Percentiles rank a stretch among this genome's conserved stretches.
Conservation (phyloP, 2,329 filamentous ascomycete species). For the Daldinia eschscholtzii region DNA sequence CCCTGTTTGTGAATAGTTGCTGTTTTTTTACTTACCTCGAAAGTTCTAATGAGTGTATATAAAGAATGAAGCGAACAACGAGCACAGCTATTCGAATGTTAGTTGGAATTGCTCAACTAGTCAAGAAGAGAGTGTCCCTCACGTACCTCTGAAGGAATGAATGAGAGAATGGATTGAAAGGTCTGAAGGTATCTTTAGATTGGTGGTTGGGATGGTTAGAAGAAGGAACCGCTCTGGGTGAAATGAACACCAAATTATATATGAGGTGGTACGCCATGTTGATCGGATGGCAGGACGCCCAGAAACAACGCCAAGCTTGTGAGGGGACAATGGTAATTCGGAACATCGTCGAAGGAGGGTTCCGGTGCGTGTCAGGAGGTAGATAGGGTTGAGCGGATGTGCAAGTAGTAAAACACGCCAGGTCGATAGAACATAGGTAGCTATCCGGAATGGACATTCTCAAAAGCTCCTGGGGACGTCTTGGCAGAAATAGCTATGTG, state of each 20-base stretch:
- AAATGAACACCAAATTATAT: constrained; percentile 57
- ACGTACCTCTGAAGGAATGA: constrained; percentile 63
- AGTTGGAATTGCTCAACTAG: constrained; percentile 32
- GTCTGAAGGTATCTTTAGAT: constrained; percentile 53
- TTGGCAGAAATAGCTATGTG: constrained; percentile 24
- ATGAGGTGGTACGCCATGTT: constrained; percentile 39
- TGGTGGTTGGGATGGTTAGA: constrained; percentile 52
- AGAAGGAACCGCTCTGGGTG: constrained; percentile 44
- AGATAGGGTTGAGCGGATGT: constrained; percentile 44
- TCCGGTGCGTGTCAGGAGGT: constrained; percentile 59
- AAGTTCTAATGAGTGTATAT: constrained; percentile 55
- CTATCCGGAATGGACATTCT: constrained; percentile 38
- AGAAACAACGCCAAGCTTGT: constrained; percentile 49
- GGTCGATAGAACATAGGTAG: constrained; percentile 40
- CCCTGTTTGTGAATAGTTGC: too few species aligned
- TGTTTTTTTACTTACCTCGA: constrained; percentile 52
- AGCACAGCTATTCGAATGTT: constrained; percentile 60
- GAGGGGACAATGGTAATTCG: constrained; percentile 52
- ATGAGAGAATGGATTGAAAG: constrained; percentile 55
- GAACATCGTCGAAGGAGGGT: constrained; percentile 55
- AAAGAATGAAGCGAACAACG: constrained; percentile 62
- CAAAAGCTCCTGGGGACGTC: constrained; percentile 28
- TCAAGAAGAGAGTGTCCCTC: constrained; percentile 6
- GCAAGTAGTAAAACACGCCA: constrained; percentile 47
- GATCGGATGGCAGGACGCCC: constrained; percentile 45